Percentiles rank a stretch among this genome's conserved stretches.
Evolutionary conservation across 441 rosid genomes (phyloP).

Genomic region (Hura crepitans): DNA sequence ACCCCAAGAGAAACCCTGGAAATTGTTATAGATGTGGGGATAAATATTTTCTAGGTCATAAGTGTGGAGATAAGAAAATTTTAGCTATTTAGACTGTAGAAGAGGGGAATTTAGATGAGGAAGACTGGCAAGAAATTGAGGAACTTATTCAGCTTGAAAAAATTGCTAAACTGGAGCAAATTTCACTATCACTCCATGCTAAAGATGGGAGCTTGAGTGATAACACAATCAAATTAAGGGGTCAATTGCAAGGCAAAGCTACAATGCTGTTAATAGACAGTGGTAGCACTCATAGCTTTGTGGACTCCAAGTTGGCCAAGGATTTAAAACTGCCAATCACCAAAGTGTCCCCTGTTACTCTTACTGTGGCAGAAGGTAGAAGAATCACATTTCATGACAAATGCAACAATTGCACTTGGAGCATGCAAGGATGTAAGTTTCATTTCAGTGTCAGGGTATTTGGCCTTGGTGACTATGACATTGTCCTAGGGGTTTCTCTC

Average conservation of each 20-base stretch:
- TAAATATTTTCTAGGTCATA: neutral
- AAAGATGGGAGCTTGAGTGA: neutral
- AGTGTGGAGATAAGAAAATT: neutral
- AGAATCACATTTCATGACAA: neutral
- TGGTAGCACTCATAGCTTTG: neutral
- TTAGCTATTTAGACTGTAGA: neutral
- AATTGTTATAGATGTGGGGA: neutral
- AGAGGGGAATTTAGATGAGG: neutral
- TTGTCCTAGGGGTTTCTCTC: neutral
- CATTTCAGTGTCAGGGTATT: neutral
- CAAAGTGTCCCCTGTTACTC: neutral
- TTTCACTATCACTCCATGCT: neutral
- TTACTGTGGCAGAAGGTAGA: neutral
- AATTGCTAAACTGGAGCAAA: neutral
- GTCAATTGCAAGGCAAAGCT: accelerated
- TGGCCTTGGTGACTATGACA: neutral
- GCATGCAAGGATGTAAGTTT: neutral
- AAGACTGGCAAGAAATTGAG: neutral
- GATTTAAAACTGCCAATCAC: neutral
- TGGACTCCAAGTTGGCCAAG: neutral
- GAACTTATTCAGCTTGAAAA: no score
- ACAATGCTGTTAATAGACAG: neutral
- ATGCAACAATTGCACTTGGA: neutral
- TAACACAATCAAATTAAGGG: neutral
- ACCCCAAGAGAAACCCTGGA: neutral